Evolutionary conservation across 257 asterid genomes (phyloP), one percentile per base, ranked within the genome.

Genomic region (Knoxia roxburghii): DNA sequence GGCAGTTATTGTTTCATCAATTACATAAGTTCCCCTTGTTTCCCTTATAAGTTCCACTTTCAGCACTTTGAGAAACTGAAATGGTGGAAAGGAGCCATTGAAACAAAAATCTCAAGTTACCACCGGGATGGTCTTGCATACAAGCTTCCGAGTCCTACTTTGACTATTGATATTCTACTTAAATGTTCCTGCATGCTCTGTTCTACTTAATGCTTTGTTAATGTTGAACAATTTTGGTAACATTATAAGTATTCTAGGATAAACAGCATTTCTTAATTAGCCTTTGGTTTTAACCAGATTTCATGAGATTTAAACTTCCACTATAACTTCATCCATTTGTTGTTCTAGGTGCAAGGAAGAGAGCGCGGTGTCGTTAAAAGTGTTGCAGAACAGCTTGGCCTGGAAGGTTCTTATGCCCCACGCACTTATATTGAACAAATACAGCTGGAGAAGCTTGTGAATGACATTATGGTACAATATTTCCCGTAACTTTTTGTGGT

Each of bases 341-440:
- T 61, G 23, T 41, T 33, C 33, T 33, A 45, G 99, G 98, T 94
- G 56, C 99, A 91, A 86, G 99, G 99, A 73, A 82, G 85, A 78
- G 98, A 94, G 61, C 92, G 99, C 45, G 62, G 78, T 30, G 71
- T 78, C 29, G 90, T 94, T 55, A 85, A 81, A 75, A 64, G 69
- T 64, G 81, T 87, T 52, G 98, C 96, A 7, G 94, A 89, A 51
- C 88, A 89, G 79, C 90, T 94, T 70, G 96, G 87, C 24, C 67
- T 91, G 85, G 97, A 87, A 54, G 97, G 96, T 55, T 86, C 99
- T 69, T 94, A 85, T 64, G 77, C 85, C 69, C 95, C 99, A 0
- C 89, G 90, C 40, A 94, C 99, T 67, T 91, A 94, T 65, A 94
- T 94, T 49, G 97, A 94, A 82, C 98, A 94, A 80, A 94, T 94